A percentile compares a stretch with the other conserved stretches of the same genome.
Conservation (phyloP, 2,329 filamentous ascomycete species). For the Nemania diffusa region DNA sequence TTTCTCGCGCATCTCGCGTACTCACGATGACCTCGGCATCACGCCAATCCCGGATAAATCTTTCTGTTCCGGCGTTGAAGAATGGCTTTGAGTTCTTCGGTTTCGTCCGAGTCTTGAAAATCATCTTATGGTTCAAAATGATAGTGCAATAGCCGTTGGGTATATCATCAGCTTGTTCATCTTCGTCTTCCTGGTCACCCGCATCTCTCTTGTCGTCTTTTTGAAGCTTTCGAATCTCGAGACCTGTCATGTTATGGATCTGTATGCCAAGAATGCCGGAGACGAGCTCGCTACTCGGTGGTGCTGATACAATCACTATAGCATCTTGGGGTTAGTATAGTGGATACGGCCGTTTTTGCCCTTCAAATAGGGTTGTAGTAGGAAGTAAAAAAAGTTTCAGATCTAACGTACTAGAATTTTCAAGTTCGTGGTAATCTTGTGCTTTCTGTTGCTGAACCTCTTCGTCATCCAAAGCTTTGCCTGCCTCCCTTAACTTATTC, state of each 20-base stretch:
- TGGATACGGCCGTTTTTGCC: not conserved
- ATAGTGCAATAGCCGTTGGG: constrained; percentile 78
- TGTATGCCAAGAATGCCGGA: constrained; percentile 76
- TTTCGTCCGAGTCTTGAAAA: constrained; percentile 78
- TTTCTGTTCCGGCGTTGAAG: constrained; percentile 80
- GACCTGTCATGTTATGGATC: constrained; percentile 77
- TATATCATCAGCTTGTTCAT: constrained; percentile 70
- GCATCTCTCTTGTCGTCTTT: constrained; percentile 62
- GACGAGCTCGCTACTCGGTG: constrained; percentile 69
- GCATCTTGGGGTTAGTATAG: constrained; percentile 5
- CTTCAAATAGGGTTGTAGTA: too few relatives aligned
- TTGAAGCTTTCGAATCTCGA: constrained; percentile 70
- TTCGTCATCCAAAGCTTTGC: constrained; percentile 63
- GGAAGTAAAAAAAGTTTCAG: not conserved
- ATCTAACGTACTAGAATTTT: constrained; percentile 59
- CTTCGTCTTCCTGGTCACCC: constrained; percentile 64
- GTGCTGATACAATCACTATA: constrained; percentile 70
- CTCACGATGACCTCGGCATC: constrained; percentile 74
- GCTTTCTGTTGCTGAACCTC: constrained; percentile 75
- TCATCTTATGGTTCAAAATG: constrained; percentile 76
- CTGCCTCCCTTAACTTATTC: constrained; percentile 73
- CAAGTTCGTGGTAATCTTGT: constrained; percentile 70
- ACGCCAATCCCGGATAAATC: constrained; percentile 75
- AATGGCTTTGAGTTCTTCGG: constrained; percentile 82
- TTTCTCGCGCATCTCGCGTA: constrained; percentile 73